Conservation (phyloP, 139 green algal genomes). For the Yamagishiella unicocca region DNA sequence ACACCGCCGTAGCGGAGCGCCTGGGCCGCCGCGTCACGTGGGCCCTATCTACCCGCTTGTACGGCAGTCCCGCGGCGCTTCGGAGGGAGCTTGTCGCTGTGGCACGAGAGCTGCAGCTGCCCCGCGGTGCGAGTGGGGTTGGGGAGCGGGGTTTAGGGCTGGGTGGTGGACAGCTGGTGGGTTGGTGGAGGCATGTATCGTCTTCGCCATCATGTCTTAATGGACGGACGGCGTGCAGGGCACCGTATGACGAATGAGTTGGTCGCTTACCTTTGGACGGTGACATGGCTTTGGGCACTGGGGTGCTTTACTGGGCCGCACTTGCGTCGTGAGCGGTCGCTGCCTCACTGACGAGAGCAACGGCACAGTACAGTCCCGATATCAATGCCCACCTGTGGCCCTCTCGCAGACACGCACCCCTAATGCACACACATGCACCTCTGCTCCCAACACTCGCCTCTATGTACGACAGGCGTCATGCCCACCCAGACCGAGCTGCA, state of each 20-base stretch:
- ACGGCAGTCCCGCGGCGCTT: not conserved
- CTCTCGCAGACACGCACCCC: not conserved
- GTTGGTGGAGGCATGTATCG: not conserved
- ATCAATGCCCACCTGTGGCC: not conserved
- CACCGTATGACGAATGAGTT: not conserved
- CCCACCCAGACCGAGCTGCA: constrained; percentile 3
- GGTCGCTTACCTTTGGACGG: not conserved
- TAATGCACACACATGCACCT: not conserved
- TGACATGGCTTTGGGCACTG: not conserved
- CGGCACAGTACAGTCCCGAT: not conserved
- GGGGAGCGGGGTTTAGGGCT: no score
- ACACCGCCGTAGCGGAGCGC: not conserved
- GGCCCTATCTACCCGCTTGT: not conserved
- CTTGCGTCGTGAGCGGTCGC: no score
- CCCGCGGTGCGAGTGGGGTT: not conserved
- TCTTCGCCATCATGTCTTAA: not conserved
- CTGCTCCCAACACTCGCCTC: not conserved
- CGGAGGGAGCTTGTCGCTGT: not conserved
- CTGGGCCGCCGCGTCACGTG: constrained; percentile 24
- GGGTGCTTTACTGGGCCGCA: not conserved
- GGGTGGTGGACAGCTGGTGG: not conserved
- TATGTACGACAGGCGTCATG: constrained; percentile 19
- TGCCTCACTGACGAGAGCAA: no score
- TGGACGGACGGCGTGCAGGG: not conserved
- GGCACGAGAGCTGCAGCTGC: constrained; percentile 24